phyloP scores from a whole-genome alignment of 495 filamentous ascomycete species.

The Evernia prunastri region DNA sequence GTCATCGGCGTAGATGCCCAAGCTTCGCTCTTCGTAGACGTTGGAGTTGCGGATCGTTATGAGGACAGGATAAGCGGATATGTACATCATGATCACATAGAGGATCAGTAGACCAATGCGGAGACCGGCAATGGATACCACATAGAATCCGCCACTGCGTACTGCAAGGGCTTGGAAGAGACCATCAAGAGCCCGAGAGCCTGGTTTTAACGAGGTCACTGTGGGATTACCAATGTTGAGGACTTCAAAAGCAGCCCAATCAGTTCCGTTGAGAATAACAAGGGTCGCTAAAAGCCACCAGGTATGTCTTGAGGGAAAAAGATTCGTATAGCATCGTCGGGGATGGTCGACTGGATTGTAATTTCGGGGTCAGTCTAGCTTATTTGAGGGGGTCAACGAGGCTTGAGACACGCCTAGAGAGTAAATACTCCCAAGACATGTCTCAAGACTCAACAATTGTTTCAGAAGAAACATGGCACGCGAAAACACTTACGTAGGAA shows the following conservation, averaged over 20 bases:
- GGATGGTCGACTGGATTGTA: slow-evolving; percentile 69
- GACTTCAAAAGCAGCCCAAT: slow-evolving; percentile 77
- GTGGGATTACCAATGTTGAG: slow-evolving; percentile 66
- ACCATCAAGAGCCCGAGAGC: slow-evolving; percentile 64
- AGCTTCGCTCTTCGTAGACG: slow-evolving; percentile 68
- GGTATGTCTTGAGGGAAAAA: slow-evolving; percentile 70
- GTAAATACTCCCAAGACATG: too few species aligned
- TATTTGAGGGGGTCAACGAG: too few species aligned
- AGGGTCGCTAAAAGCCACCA: slow-evolving; percentile 75
- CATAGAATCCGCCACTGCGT: slow-evolving; percentile 76
- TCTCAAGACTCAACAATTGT: too few species aligned
- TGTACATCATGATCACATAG: slow-evolving; percentile 93
- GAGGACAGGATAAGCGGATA: slow-evolving; percentile 56
- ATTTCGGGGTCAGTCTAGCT: too few species aligned
- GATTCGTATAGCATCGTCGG: slow-evolving; percentile 63
- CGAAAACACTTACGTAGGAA: too few species aligned
- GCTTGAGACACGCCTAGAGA: too few species aligned
- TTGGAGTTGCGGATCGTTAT: slow-evolving; percentile 59
- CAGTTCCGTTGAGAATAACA: slow-evolving; percentile 67
- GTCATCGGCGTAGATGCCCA: slow-evolving; percentile 56
- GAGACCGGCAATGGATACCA: slow-evolving; percentile 63
- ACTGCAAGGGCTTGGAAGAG: slow-evolving; percentile 81
- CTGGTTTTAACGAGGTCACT: slow-evolving; percentile 49
- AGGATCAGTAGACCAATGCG: slow-evolving; percentile 69
- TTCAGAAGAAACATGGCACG: too few species aligned